These are phyloP conservation scores for Samsoniella hepiali DNA, from an alignment of 2,329 filamentous ascomycete species.

Conservation along the genomic window DNA sequence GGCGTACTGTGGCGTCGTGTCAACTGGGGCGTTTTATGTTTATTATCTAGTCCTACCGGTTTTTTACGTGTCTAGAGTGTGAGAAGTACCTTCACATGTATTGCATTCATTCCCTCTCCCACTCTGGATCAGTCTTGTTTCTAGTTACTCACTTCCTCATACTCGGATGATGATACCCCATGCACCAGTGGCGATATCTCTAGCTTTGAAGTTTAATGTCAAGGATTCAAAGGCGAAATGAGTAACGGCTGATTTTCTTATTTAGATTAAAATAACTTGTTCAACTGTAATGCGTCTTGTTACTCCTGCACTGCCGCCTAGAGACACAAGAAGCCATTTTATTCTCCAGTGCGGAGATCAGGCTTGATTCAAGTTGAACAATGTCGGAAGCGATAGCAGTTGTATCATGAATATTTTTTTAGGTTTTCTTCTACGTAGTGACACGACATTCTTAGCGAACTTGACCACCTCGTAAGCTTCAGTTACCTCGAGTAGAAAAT, in stretches of 20 bases:
- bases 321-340: no score
- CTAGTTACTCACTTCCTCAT: background rate
- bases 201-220: background rate
- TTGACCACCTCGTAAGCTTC: no score
- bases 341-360: no score
- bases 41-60: background rate
- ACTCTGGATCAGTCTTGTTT: background rate
- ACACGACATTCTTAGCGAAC: no score
- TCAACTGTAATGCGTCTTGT: background rate
- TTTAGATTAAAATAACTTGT: background rate
- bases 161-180: background rate
- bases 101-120: background rate
- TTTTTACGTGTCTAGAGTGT: background rate
- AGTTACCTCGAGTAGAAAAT: no score
- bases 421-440: no score
- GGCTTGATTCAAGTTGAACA: no score
- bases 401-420: no score
- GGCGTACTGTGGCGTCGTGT: constrained; percentile 9
- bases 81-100: background rate
- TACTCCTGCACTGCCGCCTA: background rate
- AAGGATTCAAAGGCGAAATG: background rate
- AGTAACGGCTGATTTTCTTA: background rate
- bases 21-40: constrained; percentile 7
- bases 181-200: background rate
- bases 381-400: no score